Evolutionary conservation across 1,139 yeast species (phyloP), one percentile per base, ranked within the genome.

Genomic region (Kodamaea derodonti): DNA sequence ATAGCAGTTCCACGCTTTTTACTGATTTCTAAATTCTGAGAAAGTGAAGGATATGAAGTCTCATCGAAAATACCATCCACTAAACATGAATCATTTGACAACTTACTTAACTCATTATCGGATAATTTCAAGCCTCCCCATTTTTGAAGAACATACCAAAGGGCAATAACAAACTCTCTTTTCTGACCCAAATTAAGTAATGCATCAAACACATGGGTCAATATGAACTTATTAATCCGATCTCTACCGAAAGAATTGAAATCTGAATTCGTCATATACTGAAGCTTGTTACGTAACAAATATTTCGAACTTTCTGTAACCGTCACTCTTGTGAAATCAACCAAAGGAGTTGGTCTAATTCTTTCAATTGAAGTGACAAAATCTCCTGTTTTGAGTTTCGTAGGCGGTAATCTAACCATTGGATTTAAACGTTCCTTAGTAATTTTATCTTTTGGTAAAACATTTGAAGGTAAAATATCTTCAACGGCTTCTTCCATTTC

Each of bases 51-150:
- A 31, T 37, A 37, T 38, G 44, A 9, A 28, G 24, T 4, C 13
- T 12, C 29, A 18, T 38, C 38, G 25, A 39, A 25, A 25, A 36
- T 31, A 13, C 29, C 29, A 16, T 31, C 20, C 8, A 29, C 29
- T 10, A 28, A 33, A 18, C 14, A 20, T 10, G 26, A 22, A 2
- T 27, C 27, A 6, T 23, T 12, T 13, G 31, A 15, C n/a, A 27
- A 25, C 9, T 34, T 32, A 3, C 20, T 28, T 8, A 42, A 17
- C 13, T 39, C 44, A 2, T 27, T 16, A 15, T 39, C 31, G 8
- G 36, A 32, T 6, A 46, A 29, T 13, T 41, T 24, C 4, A 61
- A 41, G 4, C 67, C 68, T 4, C 68, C 72, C 65, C 69, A 67
- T 35, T 52, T 52, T 33, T 52, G 46, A 25, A 67, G 43, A 1